Conservation (phyloP, 2,329 filamentous ascomycete genomes). For the Trichoderma asperellum region DNA sequence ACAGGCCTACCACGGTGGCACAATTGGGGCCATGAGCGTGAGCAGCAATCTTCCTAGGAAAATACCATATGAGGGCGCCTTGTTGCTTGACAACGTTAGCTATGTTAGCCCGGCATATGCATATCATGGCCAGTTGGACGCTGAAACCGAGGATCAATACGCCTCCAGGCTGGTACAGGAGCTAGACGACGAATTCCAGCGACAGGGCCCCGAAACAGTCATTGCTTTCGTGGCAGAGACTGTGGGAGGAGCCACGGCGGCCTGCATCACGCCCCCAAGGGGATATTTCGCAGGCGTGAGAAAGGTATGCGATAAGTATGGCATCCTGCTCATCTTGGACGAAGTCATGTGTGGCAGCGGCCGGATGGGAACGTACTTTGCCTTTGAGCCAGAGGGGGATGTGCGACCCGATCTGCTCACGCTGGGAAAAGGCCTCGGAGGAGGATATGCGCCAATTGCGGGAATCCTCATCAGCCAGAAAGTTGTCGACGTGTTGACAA, state of each 20-base stretch:
- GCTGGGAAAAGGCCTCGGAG: conserved; percentile 68
- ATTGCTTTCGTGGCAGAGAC: conserved; percentile 76
- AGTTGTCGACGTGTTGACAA: conserved; percentile 52
- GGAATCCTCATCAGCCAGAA: conserved; percentile 58
- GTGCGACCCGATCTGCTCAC: conserved; percentile 66
- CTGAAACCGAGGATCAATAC: conserved; percentile 62
- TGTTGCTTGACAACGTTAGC: conserved; percentile 50
- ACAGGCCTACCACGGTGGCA: conserved; percentile 55
- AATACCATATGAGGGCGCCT: conserved; percentile 57
- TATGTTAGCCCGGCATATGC: conserved; percentile 69
- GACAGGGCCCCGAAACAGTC: conserved; percentile 66
- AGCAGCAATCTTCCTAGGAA: conserved; percentile 65
- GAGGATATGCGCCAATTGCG: conserved; percentile 65
- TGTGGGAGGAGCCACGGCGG: conserved; percentile 69
- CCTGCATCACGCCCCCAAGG: conserved; percentile 66
- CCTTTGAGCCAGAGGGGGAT: conserved; percentile 62
- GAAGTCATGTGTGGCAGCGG: conserved; percentile 76
- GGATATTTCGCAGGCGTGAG: conserved; percentile 74
- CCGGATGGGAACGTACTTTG: conserved; percentile 61
- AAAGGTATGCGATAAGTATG: conserved; percentile 70
- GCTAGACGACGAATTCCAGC: conserved; percentile 68
- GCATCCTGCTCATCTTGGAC: conserved; percentile 75
- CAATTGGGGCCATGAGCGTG: conserved; percentile 65
- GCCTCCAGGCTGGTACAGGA: conserved; percentile 64
- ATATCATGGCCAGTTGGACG: conserved; percentile 59